phyloP scores from a whole-genome alignment of 2,329 filamentous ascomycete species.

The Cucurbitaria berberidis region DNA sequence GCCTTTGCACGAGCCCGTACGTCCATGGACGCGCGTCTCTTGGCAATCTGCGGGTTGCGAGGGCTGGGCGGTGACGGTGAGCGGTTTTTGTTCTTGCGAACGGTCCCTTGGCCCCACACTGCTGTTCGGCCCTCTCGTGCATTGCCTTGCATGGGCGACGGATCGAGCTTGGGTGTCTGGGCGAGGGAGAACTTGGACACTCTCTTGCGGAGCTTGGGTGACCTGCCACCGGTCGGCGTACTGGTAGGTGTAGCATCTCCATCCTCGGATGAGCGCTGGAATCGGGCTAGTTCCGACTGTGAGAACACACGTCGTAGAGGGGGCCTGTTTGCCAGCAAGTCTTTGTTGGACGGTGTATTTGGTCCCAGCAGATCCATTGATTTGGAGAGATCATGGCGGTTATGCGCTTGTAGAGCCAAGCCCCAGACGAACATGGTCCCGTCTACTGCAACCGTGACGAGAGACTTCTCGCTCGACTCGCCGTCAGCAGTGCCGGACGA shows the following conservation, averaged over 20 bases:
- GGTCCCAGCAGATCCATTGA: slow-evolving; percentile 47
- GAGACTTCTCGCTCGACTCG: slow-evolving; percentile 56
- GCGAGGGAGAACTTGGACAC: slow-evolving; percentile 60
- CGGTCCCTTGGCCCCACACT: slow-evolving; percentile 22
- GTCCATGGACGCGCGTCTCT: slow-evolving; percentile 58
- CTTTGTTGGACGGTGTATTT: slow-evolving; percentile 40
- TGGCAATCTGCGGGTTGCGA: slow-evolving; percentile 43
- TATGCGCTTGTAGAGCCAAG: slow-evolving; percentile 36
- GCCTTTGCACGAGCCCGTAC: slow-evolving; percentile 57
- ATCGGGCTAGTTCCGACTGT: slow-evolving; percentile 83
- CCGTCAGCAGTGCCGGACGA: slow-evolving; percentile 50
- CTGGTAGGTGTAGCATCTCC: slow-evolving; percentile 46
- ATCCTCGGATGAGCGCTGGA: slow-evolving; percentile 61
- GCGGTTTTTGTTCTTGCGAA: slow-evolving; percentile 43
- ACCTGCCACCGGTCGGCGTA: slow-evolving; percentile 52
- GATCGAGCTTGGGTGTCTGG: slow-evolving; percentile 54
- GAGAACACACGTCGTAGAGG: slow-evolving; percentile 87
- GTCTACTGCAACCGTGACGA: slow-evolving; percentile 58
- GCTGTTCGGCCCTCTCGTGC: slow-evolving; percentile 27
- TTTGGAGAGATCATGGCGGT: slow-evolving; percentile 41
- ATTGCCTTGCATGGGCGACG: slow-evolving; percentile 40
- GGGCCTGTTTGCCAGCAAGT: slow-evolving; percentile 58
- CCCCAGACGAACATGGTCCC: slow-evolving; percentile 59
- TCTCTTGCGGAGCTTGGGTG: slow-evolving; percentile 62
- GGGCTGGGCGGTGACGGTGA: slow-evolving; percentile 53